Base-by-base conservation (phyloP, 1,284 basidiomycete genomes). In the Taiwanofungus camphoratus region DNA sequence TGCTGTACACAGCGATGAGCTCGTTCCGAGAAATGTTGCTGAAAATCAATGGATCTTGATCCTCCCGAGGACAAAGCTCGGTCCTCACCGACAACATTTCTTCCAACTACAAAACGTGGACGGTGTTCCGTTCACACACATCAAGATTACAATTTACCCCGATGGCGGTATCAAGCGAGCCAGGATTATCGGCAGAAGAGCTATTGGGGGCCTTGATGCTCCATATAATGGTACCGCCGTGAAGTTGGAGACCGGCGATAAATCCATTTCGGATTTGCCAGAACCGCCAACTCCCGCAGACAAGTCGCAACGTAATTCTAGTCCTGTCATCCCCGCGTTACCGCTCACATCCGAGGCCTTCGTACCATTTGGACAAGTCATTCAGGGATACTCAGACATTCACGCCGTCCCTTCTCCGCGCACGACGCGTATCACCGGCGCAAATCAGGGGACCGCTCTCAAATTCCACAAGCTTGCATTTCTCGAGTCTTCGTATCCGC, bases 121-220 rank as follows among this genome's bases (percentile, higher is more conserved):
- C 31, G 74, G 66, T 8, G 66, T 65, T 42, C 62, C 72, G 13
- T 93, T 82, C 63, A 92, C 83, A 11, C 95, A 99, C 63, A 78
- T 98, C 44, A 82, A 82, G 55, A 69, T 95, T 49, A 91, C 87
- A 15, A 96, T 97, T 58, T 81, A 88, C 63, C 95, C 95, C 3
- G 95, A 99, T 61, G 95, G 95, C 37, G 95, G 95, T 18, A 73
- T 98, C 60, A 99, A 99, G 69, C 81, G 95, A 8, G 69, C 99
- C 18, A 79, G 95, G 39, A 63, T 98, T 36, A 73, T 83, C 47
- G 95, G 95, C 12, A 75, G 77, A 43, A 77, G 57, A 6, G 31
- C 46, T 7, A 44, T 23, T 26, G 31, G 15, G 19, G 37, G 37
- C 22, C 39, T 46, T 48, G 41, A 42, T 30, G 36, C 18, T 15